Conservation (phyloP, 2,329 filamentous ascomycete species). For the Colletotrichum sp. region DNA sequence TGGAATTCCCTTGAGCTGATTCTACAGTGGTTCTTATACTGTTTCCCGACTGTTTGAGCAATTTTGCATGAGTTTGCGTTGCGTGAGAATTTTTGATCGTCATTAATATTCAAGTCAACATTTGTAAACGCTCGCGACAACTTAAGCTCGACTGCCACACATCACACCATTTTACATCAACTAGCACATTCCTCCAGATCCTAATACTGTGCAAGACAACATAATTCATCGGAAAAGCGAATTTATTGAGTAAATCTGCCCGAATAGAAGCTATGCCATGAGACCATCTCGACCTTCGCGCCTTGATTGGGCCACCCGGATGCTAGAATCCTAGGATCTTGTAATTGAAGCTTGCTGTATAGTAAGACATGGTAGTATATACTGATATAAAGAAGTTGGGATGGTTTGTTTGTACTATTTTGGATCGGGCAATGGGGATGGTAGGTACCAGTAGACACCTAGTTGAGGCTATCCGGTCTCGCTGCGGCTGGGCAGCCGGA, state of each 20-base stretch:
- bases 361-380: accelerated
- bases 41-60: neutral
- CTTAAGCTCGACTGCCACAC: accelerated
- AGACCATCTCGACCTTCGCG: neutral
- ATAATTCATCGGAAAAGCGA: neutral
- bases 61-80: neutral
- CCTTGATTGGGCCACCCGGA: neutral
- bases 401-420: neutral
- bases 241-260: neutral
- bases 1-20: accelerated
- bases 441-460: neutral
- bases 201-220: accelerated
- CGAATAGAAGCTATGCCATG: neutral
- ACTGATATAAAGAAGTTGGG: accelerated
- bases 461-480: neutral
- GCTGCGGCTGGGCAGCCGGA: neutral
- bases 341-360: neutral
- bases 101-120: neutral
- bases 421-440: neutral
- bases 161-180: accelerated
- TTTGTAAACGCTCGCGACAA: no score
- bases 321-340: neutral
- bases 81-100: neutral
- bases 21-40: accelerated
- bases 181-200: neutral